Evolutionary conservation across 441 rosid genomes (phyloP), one percentile per base, ranked within the genome.

Genomic region (Populus trichocarpa): DNA sequence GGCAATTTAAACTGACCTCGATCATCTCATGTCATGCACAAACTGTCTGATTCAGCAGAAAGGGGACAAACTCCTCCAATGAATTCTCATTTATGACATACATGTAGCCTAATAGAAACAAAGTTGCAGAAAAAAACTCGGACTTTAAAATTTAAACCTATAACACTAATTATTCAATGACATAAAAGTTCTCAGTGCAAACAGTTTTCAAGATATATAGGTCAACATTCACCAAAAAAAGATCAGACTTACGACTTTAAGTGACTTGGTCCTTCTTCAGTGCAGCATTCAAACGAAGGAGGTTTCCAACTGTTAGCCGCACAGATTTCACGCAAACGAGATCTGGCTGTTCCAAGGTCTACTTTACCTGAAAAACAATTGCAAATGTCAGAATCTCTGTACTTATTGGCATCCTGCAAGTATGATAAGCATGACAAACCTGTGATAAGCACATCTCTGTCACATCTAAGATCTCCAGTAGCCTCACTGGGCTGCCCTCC

Each of bases 221-320:
- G 20, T 46, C 1, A 3, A 25, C 12, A 67, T 61, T 25, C 20
- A 40, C 28, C 3, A 38, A 22, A 20, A 77, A 77, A 33, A 67
- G 66, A 57, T 69, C 53, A 30, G 30, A 84, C 97, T 87, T 88
- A 93, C 99, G 25, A 42, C 83, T 86, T 94, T 83, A 85, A 76
- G 85, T 96, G 99, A 84, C 93, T 77, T 66, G 89, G 93, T 81
- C 99, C 97, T 85, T 88, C 90, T 83, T 90, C 97, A 32, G 83
- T 75, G 75, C 91, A 91, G 75, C 98, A 94, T 75, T 86, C 93
- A 53, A 93, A 94, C 26, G 42, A 28, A 2, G 99, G 99, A 50
- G 89, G 81, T 73, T 89, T 90, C 98, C 98, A 96, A 84, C 83
- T 86, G 84, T 92, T 90, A 75, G 83, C 91, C 65, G 87, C 87